Base-by-base conservation (phyloP, 495 filamentous ascomycete species). In the Aspergillus leporis region DNA sequence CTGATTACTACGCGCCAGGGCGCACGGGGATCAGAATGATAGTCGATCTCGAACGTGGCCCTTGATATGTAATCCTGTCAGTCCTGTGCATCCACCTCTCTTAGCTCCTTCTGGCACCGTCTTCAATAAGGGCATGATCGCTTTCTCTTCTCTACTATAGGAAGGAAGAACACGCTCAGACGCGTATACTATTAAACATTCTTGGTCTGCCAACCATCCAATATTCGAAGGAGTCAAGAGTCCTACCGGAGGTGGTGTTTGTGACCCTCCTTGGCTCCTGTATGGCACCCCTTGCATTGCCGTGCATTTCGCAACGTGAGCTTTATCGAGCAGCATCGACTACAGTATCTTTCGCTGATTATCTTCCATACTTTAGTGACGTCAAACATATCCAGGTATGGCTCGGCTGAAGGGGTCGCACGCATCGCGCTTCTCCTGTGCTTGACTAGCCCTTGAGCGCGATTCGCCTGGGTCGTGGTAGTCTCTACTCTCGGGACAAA, bases 1-100 rank as follows among this genome's bases (percentile, higher is more conserved):
- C 72, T 53, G 75, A 85, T 61, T 86, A 87, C 66, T 87, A 87
- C 65, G 81, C 78, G 41, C 72, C 73, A 65, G 82, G 83, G 46
- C 74, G 85, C 43, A 79, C 75, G 38, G 83, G 79, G 5, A 77
- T 86, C 51, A 79, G 71, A 62, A 86, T 87, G 83, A 54, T 76
- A 46, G 69, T 83, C 38, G 70, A 74, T 56, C 67, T 81, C 47
- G 63, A 72, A 58, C 58, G 62, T 69, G 73, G 59, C 56, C 45
- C 49, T 58, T 72, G 66, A 71, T 62, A 53, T 30, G 36, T 43
- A 38, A 52, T 61, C 60, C 58, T 58, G 58, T 57, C 58, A 49
- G 38, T 57, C 60, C 61, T 68, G 28, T 32, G 34, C n/a, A 40
- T 51, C 30, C 34, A 36, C 58, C 45, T 60, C 41, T 9, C 22